Conservation (phyloP, 2,329 filamentous ascomycete genomes). For the Colletotrichum paranaense region DNA sequence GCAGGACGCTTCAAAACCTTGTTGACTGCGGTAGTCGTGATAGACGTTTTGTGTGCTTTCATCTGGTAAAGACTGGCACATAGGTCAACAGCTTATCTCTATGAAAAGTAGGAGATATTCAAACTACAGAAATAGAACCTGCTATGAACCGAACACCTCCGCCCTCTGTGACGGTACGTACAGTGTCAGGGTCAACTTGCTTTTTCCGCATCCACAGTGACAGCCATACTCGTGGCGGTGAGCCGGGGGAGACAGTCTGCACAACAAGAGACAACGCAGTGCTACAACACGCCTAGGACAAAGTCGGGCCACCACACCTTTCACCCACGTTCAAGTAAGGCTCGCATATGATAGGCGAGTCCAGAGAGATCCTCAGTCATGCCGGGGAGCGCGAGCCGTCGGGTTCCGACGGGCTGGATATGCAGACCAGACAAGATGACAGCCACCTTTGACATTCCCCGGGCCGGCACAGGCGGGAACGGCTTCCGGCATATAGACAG, state of each 20-base stretch:
- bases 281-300: too few species aligned
- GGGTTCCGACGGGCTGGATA: slow-evolving; percentile 22
- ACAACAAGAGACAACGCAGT: neutral
- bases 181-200: neutral
- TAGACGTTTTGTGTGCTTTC: neutral
- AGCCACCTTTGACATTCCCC: neutral
- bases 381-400: slow-evolving; percentile 13
- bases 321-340: neutral
- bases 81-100: neutral
- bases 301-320: neutral
- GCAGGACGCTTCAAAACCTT: neutral
- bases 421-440: neutral
- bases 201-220: neutral
- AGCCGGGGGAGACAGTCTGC: neutral
- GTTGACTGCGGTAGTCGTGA: neutral
- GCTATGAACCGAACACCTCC: neutral
- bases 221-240: slow-evolving; percentile 1
- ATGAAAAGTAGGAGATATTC: neutral
- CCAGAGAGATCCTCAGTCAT: neutral
- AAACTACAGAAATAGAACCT: neutral
- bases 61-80: neutral
- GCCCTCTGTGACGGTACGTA: neutral
- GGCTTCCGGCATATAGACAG: slow-evolving; percentile 22
- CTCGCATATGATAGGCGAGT: slow-evolving; percentile 12
- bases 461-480: slow-evolving; percentile 1